Conservation (phyloP, 2,329 filamentous ascomycete species). For the Leptographium galeiforme region DNA sequence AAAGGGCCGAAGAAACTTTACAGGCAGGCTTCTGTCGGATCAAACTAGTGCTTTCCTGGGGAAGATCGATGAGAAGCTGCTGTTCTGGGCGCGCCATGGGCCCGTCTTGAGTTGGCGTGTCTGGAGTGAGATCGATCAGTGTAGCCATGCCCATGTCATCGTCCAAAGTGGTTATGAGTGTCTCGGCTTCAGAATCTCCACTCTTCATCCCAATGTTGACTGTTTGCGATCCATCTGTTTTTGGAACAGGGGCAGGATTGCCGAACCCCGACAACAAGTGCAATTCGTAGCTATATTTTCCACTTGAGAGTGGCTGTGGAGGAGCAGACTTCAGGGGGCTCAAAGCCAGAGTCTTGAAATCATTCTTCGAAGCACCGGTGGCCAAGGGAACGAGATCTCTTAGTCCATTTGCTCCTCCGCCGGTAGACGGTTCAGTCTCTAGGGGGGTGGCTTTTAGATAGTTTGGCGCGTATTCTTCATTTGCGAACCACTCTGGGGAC, state of each 20-base stretch:
- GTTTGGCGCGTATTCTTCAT: constrained; percentile 7
- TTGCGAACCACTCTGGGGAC: constrained; percentile 7
- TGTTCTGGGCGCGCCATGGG: neutral
- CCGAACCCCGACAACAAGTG: constrained; percentile 8
- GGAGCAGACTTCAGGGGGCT: neutral
- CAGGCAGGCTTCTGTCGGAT: neutral
- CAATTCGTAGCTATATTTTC: constrained; percentile 6
- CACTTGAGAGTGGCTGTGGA: neutral
- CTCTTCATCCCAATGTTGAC: too few relatives aligned
- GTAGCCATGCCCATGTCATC: neutral
- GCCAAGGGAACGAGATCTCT: neutral
- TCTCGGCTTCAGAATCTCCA: neutral
- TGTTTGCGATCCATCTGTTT: neutral
- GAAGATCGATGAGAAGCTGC: neutral
- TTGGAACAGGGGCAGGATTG: neutral
- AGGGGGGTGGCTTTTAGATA: neutral
- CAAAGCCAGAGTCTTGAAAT: neutral
- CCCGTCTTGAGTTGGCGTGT: neutral
- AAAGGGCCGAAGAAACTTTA: neutral
- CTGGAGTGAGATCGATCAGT: neutral
- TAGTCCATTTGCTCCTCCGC: too few relatives aligned
- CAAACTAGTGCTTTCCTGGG: neutral
- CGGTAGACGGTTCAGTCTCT: neutral
- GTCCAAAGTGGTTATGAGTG: constrained; percentile 4
- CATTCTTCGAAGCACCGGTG: neutral